These are phyloP conservation scores for Cicer pinnatifidum DNA, from an alignment of 306 rosid genomes.

Conservation along the genomic window DNA sequence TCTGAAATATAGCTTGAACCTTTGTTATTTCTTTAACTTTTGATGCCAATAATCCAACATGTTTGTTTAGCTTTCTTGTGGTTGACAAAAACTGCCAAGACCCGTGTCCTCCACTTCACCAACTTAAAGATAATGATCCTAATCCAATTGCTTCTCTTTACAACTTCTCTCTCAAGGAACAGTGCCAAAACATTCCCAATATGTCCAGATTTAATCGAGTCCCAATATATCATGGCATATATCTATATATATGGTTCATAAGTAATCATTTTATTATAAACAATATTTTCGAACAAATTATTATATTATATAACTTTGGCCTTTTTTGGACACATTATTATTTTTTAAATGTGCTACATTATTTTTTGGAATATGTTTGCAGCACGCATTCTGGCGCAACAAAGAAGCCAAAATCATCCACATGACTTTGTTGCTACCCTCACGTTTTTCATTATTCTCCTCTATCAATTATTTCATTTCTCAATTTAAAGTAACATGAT, in stretches of 20 bases:
- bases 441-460: slow-evolving; percentile 9
- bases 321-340: slow-evolving; percentile 11
- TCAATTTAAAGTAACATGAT: background rate
- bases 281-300: background rate
- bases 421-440: slow-evolving; percentile 27
- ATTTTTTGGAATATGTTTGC: slow-evolving; percentile 19
- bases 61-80: slow-evolving; percentile 49
- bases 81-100: slow-evolving; percentile 44
- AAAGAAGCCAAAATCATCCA: slow-evolving; percentile 36
- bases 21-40: slow-evolving; percentile 42
- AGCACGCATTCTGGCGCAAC: slow-evolving; percentile 11
- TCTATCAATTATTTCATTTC: background rate
- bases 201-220: too few relatives aligned
- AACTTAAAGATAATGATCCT: slow-evolving; percentile 34
- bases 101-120: slow-evolving; percentile 44
- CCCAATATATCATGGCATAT: background rate
- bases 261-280: background rate
- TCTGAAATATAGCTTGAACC: slow-evolving; percentile 24
- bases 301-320: background rate
- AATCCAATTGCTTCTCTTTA: slow-evolving; percentile 31
- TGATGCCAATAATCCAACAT: slow-evolving; percentile 38
- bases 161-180: slow-evolving; percentile 39
- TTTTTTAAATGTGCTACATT: slow-evolving; percentile 11
- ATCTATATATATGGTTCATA: background rate
- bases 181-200: slow-evolving; percentile 28